phyloP scores from a whole-genome alignment of 2,329 filamentous ascomycete genomes.

The Chrysoporthe austroafricana region DNA sequence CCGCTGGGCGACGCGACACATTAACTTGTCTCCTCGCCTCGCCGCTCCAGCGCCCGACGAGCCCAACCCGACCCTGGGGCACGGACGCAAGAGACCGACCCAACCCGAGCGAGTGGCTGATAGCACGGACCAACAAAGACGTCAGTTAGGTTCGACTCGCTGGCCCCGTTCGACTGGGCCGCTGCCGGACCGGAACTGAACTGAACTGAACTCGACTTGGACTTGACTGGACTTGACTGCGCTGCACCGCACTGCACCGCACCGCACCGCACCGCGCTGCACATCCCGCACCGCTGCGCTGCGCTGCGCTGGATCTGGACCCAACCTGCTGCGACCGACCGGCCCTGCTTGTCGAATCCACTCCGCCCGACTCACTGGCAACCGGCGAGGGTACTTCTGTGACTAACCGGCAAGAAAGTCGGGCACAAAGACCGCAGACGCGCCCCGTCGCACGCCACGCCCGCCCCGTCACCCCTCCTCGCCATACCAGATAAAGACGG shows the following conservation, averaged over 20 bases:
- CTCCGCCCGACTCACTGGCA: neutral
- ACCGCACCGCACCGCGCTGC: neutral
- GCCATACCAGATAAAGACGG: neutral
- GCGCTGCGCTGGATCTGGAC: neutral
- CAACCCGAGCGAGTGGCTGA: neutral
- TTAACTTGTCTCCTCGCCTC: slow-evolving; percentile 15
- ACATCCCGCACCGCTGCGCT: neutral
- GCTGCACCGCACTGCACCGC: neutral
- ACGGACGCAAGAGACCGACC: neutral
- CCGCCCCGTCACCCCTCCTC: neutral
- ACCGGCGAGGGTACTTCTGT: slow-evolving; percentile 4
- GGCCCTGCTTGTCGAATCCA: neutral
- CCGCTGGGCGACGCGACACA: slow-evolving; percentile 12
- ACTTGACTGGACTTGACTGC: too few relatives aligned
- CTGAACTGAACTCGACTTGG: too few relatives aligned
- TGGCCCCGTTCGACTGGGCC: neutral
- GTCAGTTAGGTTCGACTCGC: neutral
- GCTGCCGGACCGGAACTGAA: neutral
- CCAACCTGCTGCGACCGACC: too few relatives aligned
- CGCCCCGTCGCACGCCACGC: neutral
- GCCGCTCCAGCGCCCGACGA: neutral
- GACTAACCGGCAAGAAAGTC: neutral
- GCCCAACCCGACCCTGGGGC: neutral
- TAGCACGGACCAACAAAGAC: slow-evolving; percentile 13
- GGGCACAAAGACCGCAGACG: neutral